Evolutionary conservation across 805 yeast species (phyloP).

Genomic region (Candida peoriensis): DNA sequence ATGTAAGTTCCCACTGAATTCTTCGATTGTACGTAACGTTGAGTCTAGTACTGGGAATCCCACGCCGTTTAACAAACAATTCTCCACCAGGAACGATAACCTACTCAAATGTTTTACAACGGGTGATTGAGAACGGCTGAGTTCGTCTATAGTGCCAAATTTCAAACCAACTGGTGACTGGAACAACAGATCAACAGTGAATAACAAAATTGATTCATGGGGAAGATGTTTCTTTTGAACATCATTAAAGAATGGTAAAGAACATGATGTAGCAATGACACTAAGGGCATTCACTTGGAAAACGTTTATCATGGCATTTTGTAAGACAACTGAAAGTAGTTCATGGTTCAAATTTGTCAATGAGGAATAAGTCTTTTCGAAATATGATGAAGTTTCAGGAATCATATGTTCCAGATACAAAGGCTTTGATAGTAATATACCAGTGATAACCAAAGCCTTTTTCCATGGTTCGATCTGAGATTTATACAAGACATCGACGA

Average conservation of each 20-base stretch:
- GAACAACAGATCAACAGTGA: conserved; percentile 17
- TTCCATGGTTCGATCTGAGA: conserved; percentile 36
- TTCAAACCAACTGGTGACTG: conserved; percentile 18
- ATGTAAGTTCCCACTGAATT: conserved; percentile 9
- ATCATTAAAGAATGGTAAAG: conserved; percentile 13
- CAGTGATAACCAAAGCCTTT: conserved; percentile 38
- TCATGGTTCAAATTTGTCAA: conserved; percentile 26
- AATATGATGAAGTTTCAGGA: conserved; percentile 29
- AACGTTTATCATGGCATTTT: conserved; percentile 10
- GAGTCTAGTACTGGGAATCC: conserved; percentile 12
- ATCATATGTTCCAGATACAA: conserved; percentile 28
- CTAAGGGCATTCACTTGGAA: conserved; percentile 19
- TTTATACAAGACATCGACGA: conserved; percentile 29
- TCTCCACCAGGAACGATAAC: conserved; percentile 41
- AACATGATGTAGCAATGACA: conserved; percentile 16
- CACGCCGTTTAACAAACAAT: conserved; percentile 25
- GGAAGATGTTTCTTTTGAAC: conserved; percentile 17
- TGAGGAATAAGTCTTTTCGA: conserved; percentile 31
- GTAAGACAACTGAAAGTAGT: conserved; percentile 16
- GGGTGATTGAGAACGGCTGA: conserved; percentile 26
- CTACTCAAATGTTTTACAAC: conserved; percentile 44
- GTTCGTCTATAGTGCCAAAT: conserved; percentile 3
- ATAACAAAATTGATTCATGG: conserved; percentile 15
- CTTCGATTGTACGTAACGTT: conserved; percentile 11
- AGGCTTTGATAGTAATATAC: conserved; percentile 32